A percentile compares a stretch with the other conserved stretches of the same genome.
Evolutionary conservation across 2,329 filamentous ascomycete species (phyloP).

Genomic region (Exserohilum turcica): DNA sequence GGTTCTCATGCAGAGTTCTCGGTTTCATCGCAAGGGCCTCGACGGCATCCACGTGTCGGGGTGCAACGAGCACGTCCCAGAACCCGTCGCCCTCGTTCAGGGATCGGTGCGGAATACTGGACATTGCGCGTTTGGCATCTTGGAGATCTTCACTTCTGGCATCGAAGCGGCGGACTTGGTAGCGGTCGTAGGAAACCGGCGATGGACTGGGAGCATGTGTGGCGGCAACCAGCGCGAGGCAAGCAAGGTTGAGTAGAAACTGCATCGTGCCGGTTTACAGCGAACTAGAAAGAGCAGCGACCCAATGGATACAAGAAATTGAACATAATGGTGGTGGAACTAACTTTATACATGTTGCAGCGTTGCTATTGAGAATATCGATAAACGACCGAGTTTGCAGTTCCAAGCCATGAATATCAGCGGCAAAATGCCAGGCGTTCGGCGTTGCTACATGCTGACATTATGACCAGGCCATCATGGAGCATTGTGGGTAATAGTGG

Average conservation of each 20-base stretch:
- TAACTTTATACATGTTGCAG: conserved; percentile 2
- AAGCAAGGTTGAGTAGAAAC: conserved; percentile 18
- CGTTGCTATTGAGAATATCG: too few species aligned
- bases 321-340: neutral
- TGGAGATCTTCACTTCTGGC: conserved; percentile 38
- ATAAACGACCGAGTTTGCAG: too few species aligned
- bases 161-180: conserved; percentile 49
- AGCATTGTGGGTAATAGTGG: too few species aligned
- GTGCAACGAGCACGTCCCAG: conserved; percentile 53
- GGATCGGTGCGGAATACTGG: conserved; percentile 42
- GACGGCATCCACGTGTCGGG: conserved; percentile 48
- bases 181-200: conserved; percentile 46
- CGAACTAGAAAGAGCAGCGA: neutral
- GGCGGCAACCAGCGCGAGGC: conserved; percentile 21
- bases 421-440: too few species aligned
- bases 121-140: conserved; percentile 43
- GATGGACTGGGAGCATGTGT: conserved; percentile 26
- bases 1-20: conserved; percentile 51
- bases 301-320: neutral
- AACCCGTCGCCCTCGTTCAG: conserved; percentile 45
- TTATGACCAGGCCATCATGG: too few species aligned
- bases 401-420: too few species aligned
- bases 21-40: conserved; percentile 44
- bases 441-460: too few species aligned
- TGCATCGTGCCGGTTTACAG: conserved; percentile 17